A percentile compares a stretch with the other conserved stretches of the same genome.
Conservation (phyloP, 192 early-diverging fungal genomes). For the Entomortierella chlamydospora region DNA sequence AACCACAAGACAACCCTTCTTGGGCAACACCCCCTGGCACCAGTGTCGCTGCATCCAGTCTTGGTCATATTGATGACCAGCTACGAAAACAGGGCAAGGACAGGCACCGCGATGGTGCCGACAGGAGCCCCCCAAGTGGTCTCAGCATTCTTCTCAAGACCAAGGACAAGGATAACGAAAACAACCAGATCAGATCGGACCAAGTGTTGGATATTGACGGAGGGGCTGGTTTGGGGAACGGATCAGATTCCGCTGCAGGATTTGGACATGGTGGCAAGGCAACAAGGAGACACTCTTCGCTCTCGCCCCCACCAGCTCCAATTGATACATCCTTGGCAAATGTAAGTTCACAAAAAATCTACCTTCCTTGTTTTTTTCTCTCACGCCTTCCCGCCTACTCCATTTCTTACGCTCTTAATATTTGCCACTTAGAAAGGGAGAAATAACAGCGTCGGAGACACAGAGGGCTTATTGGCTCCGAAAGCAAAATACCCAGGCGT, state of each 20-base stretch:
- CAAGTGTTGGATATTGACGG: not conserved
- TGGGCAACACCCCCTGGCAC: slow-evolving; percentile 5
- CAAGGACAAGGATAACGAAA: slow-evolving; percentile 25
- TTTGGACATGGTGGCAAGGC: not conserved
- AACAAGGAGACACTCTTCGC: not conserved
- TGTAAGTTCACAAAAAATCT: not conserved
- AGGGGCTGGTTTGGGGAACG: not conserved
- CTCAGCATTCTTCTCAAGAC: slow-evolving; percentile 48
- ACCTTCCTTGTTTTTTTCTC: not conserved
- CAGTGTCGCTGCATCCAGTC: not conserved
- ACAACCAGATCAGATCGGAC: not conserved
- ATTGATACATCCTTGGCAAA: slow-evolving; percentile 16
- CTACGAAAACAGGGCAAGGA: slow-evolving; percentile 13
- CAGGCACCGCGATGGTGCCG: slow-evolving; percentile 8
- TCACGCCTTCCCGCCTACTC: slow-evolving; percentile 2
- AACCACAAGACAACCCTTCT: not conserved
- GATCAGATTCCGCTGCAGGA: not conserved
- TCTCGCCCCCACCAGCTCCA: slow-evolving; percentile 29
- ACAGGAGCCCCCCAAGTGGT: slow-evolving; percentile 45
- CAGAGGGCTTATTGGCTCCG: not conserved
- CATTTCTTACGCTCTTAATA: not conserved
- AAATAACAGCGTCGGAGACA: too few relatives aligned
- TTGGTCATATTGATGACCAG: slow-evolving; percentile 4
- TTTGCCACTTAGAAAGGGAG: too few relatives aligned
- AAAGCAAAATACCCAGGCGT: slow-evolving; percentile 3